phyloP scores from a whole-genome alignment of 305 asterid species.

The Fraxinus dipetala region DNA sequence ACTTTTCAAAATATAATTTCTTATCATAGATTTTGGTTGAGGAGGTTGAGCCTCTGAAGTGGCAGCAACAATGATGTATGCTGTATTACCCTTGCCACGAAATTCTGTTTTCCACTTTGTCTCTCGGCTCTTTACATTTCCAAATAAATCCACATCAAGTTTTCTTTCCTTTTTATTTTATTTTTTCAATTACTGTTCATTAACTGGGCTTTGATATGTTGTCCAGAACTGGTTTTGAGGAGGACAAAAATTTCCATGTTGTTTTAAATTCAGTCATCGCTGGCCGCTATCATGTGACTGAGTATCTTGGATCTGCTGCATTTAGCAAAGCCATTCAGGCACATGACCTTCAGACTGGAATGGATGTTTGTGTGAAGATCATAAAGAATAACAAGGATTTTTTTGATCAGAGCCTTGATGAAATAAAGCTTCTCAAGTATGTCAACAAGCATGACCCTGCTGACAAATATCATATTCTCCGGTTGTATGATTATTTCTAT shows the following conservation, averaged over 20 bases:
- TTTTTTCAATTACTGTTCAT: neutral
- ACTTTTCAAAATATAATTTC: neutral
- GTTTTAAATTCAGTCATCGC: conserved; percentile 88
- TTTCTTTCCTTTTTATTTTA: neutral
- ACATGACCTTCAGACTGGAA: conserved; percentile 96
- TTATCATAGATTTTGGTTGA: neutral
- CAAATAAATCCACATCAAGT: neutral
- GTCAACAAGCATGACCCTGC: conserved; percentile 94
- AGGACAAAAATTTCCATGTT: conserved; percentile 91
- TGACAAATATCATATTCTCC: conserved; percentile 90
- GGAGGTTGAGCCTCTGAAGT: neutral
- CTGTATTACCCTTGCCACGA: neutral
- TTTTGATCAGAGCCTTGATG: conserved; percentile 98
- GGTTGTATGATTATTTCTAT: conserved; percentile 93
- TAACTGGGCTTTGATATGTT: conserved; percentile 30
- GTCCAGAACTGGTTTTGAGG: conserved; percentile 94
- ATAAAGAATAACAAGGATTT: conserved; percentile 96
- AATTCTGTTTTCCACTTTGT: neutral
- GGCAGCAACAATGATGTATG: neutral
- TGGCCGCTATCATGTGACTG: conserved; percentile 97
- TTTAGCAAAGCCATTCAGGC: conserved; percentile 99
- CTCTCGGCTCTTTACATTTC: neutral
- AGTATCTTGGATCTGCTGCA: conserved; percentile 99
- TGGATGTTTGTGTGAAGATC: conserved; percentile 93
- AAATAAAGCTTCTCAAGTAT: conserved; percentile 96